A percentile compares a stretch with the other conserved stretches of the same genome.
phyloP scores from a whole-genome alignment of 1,139 yeast genomes.

The Maudiozyma humilis region DNA sequence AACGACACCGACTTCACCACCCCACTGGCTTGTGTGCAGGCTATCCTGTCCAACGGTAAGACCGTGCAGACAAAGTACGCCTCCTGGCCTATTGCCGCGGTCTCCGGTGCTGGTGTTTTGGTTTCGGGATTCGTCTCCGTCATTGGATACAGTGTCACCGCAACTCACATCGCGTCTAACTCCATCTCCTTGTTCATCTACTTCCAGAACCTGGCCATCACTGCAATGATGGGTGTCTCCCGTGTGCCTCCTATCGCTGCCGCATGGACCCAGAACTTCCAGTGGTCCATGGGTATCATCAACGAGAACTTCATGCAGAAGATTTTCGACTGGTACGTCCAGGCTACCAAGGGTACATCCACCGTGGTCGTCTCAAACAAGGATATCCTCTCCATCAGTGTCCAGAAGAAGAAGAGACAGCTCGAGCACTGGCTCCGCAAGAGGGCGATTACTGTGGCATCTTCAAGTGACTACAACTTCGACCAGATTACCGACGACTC shows the following conservation, averaged over 20 bases:
- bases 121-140: conserved; percentile 84
- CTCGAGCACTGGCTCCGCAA: conserved; percentile 11
- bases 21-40: conserved; percentile 87
- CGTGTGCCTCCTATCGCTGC: conserved; percentile 94
- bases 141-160: conserved; percentile 83
- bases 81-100: conserved; percentile 93
- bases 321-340: conserved; percentile 89
- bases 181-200: conserved; percentile 86
- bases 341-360: conserved; percentile 88
- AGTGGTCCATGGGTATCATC: conserved; percentile 93
- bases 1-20: conserved; percentile 33
- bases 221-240: conserved; percentile 93
- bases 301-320: conserved; percentile 71
- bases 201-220: conserved; percentile 88
- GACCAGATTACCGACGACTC: conserved; percentile 44
- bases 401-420: conserved; percentile 47
- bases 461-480: conserved; percentile 36
- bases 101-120: conserved; percentile 78
- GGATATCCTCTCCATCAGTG: conserved; percentile 60
- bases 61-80: conserved; percentile 94
- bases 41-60: conserved; percentile 75
- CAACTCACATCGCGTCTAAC: conserved; percentile 94
- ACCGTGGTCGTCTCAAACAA: conserved; percentile 59
- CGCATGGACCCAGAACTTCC: conserved; percentile 96
- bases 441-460: conserved; percentile 26